A percentile compares a stretch with the other conserved stretches of the same genome.
Conservation (phyloP, 768 basidiomycete genomes). For the Boletus speciosus region DNA sequence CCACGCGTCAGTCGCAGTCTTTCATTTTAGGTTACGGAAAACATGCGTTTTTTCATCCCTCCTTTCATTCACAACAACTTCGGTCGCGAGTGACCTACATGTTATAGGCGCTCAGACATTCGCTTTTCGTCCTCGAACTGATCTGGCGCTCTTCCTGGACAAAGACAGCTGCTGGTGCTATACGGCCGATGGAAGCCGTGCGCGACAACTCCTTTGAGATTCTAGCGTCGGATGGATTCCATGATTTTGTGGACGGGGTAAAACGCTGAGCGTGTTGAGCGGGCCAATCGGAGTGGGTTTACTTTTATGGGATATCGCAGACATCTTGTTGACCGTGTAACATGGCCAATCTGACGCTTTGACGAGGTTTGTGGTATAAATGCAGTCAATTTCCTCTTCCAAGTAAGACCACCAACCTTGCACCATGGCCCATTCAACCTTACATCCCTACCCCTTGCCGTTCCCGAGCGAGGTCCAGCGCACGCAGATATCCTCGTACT, state of each 20-base stretch:
- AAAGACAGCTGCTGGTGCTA: constrained; percentile 5
- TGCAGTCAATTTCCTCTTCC: constrained; percentile 1
- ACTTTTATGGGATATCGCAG: neutral
- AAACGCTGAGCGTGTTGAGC: neutral
- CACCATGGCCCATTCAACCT: constrained; percentile 18
- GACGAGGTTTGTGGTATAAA: constrained; percentile 22
- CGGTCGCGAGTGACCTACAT: neutral
- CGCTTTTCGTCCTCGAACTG: neutral
- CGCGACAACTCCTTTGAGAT: neutral
- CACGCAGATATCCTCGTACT: constrained; percentile 20
- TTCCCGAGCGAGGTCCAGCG: constrained; percentile 21
- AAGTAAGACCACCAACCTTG: neutral
- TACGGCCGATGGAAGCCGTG: neutral
- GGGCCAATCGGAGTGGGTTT: neutral
- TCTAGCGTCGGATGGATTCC: neutral
- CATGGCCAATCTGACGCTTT: constrained; percentile 11
- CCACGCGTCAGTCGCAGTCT: neutral
- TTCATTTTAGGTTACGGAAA: neutral
- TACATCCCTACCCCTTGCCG: constrained; percentile 15
- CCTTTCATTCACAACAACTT: constrained; percentile 5
- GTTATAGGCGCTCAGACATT: neutral
- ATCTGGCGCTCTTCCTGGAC: neutral
- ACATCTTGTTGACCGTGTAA: constrained; percentile 1
- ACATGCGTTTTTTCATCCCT: neutral
- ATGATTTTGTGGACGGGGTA: constrained; percentile 11